Evolutionary conservation across 306 rosid genomes (phyloP).

Genomic region (Senna tora): DNA sequence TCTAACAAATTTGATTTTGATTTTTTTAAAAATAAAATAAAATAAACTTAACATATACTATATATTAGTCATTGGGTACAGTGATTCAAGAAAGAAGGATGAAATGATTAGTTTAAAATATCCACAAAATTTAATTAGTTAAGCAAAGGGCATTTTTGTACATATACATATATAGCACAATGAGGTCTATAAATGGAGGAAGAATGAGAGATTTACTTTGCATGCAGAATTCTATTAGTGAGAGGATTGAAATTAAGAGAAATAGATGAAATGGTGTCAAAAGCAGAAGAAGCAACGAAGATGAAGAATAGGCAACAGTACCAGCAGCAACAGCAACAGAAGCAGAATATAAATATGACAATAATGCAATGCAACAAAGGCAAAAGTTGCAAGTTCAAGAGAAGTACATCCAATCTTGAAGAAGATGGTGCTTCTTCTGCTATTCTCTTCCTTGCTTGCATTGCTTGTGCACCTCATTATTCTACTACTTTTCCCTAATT

Average conservation of each 20-base stretch:
- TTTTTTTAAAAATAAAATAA: too few species aligned
- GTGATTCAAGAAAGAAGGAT: neutral
- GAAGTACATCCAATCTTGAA: conserved; percentile 76
- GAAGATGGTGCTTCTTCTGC: conserved; percentile 90
- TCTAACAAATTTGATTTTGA: too few species aligned
- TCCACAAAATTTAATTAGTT: neutral
- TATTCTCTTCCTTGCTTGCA: conserved; percentile 94
- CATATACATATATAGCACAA: neutral
- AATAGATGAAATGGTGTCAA: conserved; percentile 61
- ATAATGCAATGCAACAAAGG: conserved; percentile 75
- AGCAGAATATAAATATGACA: conserved; percentile 41
- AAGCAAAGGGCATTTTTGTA: conserved; percentile 38
- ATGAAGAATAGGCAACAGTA: conserved; percentile 37
- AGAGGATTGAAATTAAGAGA: too few species aligned
- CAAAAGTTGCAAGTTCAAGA: conserved; percentile 76
- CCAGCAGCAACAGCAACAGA: conserved; percentile 44
- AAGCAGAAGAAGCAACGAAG: conserved; percentile 72
- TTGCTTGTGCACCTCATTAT: conserved; percentile 70
- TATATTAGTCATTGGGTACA: too few species aligned
- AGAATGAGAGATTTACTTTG: neutral
- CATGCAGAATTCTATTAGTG: too few species aligned
- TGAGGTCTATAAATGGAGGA: conserved; percentile 59
- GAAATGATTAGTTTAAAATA: too few species aligned
- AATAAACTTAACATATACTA: too few species aligned
- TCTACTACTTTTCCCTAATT: conserved; percentile 33